phyloP scores from a whole-genome alignment of 176 grass and related monocot genomes.

The Themeda triandra region DNA sequence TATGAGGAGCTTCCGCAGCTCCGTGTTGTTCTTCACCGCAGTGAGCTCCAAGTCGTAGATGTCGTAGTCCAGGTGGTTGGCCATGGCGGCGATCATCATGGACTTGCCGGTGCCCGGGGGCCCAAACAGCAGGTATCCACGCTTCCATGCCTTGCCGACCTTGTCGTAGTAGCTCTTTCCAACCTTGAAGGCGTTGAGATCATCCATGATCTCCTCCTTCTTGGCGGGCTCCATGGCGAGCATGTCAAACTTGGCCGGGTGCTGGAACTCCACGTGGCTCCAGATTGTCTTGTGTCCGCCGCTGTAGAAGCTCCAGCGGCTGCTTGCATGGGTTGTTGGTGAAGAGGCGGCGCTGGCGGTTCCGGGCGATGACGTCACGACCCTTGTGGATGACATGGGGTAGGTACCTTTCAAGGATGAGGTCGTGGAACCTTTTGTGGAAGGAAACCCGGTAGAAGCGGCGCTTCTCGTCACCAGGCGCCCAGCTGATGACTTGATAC shows the following conservation, averaged over 20 bases:
- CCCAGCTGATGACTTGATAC: accelerated
- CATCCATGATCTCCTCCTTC: too few species aligned
- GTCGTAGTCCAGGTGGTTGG: slow-evolving; percentile 35
- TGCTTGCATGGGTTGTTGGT: slow-evolving; percentile 46
- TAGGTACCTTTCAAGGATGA: accelerated
- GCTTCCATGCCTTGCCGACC: too few species aligned
- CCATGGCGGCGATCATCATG: slow-evolving; percentile 31
- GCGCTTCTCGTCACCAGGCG: background rate
- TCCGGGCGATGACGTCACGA: background rate
- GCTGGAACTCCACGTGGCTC: too few species aligned
- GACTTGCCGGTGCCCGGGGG: slow-evolving; percentile 40
- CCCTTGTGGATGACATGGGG: background rate
- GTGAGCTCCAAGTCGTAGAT: slow-evolving; percentile 48
- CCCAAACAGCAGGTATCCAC: too few species aligned
- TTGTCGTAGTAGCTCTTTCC: too few species aligned
- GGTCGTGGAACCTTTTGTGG: accelerated
- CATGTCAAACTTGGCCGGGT: too few species aligned
- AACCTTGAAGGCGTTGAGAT: too few species aligned
- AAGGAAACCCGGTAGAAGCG: background rate
- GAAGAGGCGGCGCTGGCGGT: slow-evolving; percentile 65
- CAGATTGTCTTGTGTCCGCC: too few species aligned
- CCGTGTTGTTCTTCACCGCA: background rate
- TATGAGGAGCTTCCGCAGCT: background rate
- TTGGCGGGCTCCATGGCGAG: too few species aligned
- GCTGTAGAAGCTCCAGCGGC: too few species aligned